phyloP scores from a whole-genome alignment of 257 asterid species.

The Solanum chilense region DNA sequence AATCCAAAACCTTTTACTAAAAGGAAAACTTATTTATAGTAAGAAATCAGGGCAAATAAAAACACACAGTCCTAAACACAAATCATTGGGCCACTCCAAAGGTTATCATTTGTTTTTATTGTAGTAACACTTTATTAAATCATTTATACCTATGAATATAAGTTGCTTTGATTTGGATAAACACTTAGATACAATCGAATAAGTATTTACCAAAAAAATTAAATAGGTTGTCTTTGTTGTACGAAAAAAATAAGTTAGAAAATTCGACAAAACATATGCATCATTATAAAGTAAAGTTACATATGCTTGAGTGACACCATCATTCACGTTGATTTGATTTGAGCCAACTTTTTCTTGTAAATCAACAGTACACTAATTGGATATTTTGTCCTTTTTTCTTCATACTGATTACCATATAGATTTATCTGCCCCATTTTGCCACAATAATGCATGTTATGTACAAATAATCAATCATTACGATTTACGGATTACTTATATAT shows the following conservation, averaged over 20 bases:
- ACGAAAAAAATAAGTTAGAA: not conserved
- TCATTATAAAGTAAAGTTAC: slow-evolving; percentile 6
- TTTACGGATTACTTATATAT: not conserved
- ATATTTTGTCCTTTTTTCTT: not conserved
- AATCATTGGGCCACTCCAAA: too few species aligned
- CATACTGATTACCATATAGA: slow-evolving; percentile 3
- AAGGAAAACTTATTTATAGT: too few species aligned
- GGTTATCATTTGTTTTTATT: too few species aligned
- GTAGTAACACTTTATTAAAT: not conserved
- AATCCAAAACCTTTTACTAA: too few species aligned
- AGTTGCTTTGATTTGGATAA: not conserved
- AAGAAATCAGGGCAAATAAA: too few species aligned
- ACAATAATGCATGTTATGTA: not conserved
- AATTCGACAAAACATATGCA: not conserved
- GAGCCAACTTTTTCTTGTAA: not conserved
- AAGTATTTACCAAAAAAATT: not conserved
- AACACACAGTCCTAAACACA: too few species aligned
- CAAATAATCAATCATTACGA: not conserved
- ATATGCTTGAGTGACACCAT: slow-evolving; percentile 3
- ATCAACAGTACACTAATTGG: not conserved
- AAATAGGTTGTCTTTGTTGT: not conserved
- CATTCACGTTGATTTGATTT: slow-evolving; percentile 7
- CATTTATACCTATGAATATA: not conserved
- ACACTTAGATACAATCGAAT: rapidly evolving
- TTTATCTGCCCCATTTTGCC: not conserved